A percentile compares a stretch with the other conserved stretches of the same genome.
These are phyloP conservation scores for Basidiobolus meristosporus DNA, from an alignment of 371 early-diverging fungal genomes.

Conservation along the genomic window DNA sequence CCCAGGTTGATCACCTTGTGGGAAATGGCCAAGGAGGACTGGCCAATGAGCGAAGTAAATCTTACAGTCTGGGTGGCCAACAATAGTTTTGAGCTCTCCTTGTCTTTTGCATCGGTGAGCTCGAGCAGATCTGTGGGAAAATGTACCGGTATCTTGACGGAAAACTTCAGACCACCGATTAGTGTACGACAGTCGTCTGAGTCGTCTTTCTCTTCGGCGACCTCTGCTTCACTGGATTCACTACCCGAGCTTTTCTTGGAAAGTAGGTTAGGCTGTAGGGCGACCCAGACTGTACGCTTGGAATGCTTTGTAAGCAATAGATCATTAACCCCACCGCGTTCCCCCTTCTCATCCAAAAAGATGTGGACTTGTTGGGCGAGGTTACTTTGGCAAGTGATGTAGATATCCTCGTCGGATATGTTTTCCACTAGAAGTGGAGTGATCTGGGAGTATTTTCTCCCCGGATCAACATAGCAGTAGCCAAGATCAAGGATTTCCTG, in stretches of 20 bases:
- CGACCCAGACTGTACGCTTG: constrained; percentile 49
- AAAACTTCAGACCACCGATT: constrained; percentile 67
- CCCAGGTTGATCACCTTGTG: constrained; percentile 30
- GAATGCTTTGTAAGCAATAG: constrained; percentile 27
- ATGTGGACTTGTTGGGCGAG: constrained; percentile 64
- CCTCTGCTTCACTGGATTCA: constrained; percentile 1
- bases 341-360: constrained; percentile 48
- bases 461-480: constrained; percentile 60
- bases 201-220: constrained; percentile 4
- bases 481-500: constrained; percentile 54
- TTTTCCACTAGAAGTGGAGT: constrained; percentile 52
- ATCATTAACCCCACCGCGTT: constrained; percentile 31
- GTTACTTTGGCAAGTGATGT: constrained; percentile 55
- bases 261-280: constrained; percentile 54
- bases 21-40: constrained; percentile 50
- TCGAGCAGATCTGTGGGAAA: neutral
- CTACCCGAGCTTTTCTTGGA: constrained; percentile 1
- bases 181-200: constrained; percentile 44
- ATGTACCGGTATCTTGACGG: constrained; percentile 15
- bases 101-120: constrained; percentile 1
- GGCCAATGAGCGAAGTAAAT: constrained; percentile 64
- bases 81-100: constrained; percentile 13
- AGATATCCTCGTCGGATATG: constrained; percentile 35
- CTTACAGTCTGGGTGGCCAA: constrained; percentile 52
- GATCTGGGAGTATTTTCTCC: constrained; percentile 56